Base-by-base conservation (phyloP, 1,139 yeast species). In the Candida tropicalis region DNA sequence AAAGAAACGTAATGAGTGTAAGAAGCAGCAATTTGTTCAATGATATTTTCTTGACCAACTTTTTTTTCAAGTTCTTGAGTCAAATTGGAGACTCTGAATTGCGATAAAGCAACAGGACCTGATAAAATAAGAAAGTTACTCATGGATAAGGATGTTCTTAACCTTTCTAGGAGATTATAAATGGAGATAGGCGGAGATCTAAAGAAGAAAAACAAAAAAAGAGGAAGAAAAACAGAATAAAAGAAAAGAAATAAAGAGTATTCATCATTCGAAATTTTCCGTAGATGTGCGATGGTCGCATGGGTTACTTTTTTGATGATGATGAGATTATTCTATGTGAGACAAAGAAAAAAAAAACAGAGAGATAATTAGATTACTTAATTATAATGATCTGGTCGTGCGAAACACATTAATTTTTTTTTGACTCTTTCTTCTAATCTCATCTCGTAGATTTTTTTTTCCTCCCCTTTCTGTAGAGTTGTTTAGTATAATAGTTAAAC, bases 81-180 rank as follows among this genome's bases (percentile, higher is more conserved):
- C 68, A 90, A 74, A 54, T 77, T 84, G 49, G 81, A 79, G 54
- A 90, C 82, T 68, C 99, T 81, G 66, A 93, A 93, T 41, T 78
- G 79, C 41, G 98, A 90, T 61, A 91, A 77, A 50, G 97, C 98
- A 60, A 79, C 79, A 42, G 97, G 96, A 47, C 99, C 99, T 41
- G 96, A 86, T 53, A 88, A 74, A 54, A 86, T 76, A 62, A 85
- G 75, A 66, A 65, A 70, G 36, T 56, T 53, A 40, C 54, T 54
- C 54, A 48, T 50, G n/a, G 27, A 35, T 18, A 13, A 31, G n/a
- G 26, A 25, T 13, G 16, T 5, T 7, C 18, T 16, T 16, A 20
- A 23, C 27, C 27, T 35, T 17, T 25, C 28, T n/a, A n/a, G 23
- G 6, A 20, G 23, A 20, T 28, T 13, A 35, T 13, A 35, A n/a